Conservation (phyloP, 306 rosid genomes). For the Fragaria vesca region DNA sequence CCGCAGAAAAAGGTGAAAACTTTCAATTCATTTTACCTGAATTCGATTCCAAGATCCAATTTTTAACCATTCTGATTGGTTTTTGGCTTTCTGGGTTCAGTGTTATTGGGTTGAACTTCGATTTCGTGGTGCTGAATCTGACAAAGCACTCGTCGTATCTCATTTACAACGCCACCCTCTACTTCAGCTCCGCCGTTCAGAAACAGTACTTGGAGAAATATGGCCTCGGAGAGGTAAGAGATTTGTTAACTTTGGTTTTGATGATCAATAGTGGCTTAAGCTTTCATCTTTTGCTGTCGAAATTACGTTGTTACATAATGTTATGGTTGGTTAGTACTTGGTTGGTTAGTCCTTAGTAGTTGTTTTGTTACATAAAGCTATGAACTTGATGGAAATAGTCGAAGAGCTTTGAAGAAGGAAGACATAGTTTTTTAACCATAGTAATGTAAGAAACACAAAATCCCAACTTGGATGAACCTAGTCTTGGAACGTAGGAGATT, state of each 20-base stretch:
- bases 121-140: constrained; percentile 71
- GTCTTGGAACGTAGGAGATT: not conserved
- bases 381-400: not conserved
- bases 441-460: not conserved
- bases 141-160: constrained; percentile 73
- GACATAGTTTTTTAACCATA: not conserved
- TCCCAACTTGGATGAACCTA: not conserved
- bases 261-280: not conserved
- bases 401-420: not conserved
- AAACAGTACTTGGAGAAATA: constrained; percentile 59
- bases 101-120: constrained; percentile 82
- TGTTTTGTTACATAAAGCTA: not conserved
- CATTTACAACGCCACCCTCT: constrained; percentile 67
- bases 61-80: not conserved
- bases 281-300: not conserved
- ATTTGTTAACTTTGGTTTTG: constrained; percentile 24
- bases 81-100: constrained; percentile 28
- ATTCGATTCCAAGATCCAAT: not conserved
- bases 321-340: not conserved
- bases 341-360: not conserved
- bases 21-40: not conserved
- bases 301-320: not conserved
- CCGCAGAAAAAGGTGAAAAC: constrained; percentile 60
- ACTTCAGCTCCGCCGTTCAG: constrained; percentile 68
- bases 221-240: constrained; percentile 42